A percentile compares a stretch with the other conserved stretches of the same genome.
Conservation (phyloP, 768 basidiomycete genomes). For the Boletales sp. region DNA sequence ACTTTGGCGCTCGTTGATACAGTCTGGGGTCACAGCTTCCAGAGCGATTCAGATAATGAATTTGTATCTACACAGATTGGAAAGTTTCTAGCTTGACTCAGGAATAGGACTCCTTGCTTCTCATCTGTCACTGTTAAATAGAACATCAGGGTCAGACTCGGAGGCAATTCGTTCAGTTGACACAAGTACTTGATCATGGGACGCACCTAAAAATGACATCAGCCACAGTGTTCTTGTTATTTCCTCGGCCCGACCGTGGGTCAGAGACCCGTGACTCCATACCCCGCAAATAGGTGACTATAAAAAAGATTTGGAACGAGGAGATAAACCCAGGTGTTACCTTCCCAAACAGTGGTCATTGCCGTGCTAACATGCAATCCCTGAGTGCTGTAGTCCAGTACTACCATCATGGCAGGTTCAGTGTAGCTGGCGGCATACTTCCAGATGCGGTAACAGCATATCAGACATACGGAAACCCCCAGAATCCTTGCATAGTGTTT, state of each 20-base stretch:
- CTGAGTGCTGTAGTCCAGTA: conserved; percentile 34
- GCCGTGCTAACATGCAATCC: conserved; percentile 7
- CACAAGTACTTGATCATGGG: too few relatives aligned
- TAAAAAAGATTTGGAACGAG: too few relatives aligned
- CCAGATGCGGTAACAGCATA: conserved; percentile 58
- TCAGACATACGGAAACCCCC: conserved; percentile 50
- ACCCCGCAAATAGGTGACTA: too few relatives aligned
- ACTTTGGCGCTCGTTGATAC: conserved; percentile 42
- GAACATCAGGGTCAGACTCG: too few relatives aligned
- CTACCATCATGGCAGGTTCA: conserved; percentile 56
- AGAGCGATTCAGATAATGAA: conserved; percentile 3
- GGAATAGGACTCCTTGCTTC: background rate
- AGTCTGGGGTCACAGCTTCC: conserved; percentile 20
- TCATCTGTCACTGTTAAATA: background rate
- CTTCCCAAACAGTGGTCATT: too few relatives aligned
- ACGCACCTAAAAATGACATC: background rate
- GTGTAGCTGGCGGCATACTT: conserved; percentile 47
- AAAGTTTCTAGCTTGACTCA: conserved; percentile 12
- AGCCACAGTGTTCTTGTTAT: background rate
- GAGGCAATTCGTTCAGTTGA: too few relatives aligned
- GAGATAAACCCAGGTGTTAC: too few relatives aligned
- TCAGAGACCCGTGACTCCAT: too few relatives aligned
- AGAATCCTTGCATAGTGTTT: conserved; percentile 55
- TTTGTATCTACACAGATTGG: conserved; percentile 9
- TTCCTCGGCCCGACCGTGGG: background rate